Evolutionary conservation across 1,284 basidiomycete genomes (phyloP).

Genomic region (Microbotryum lychnidis-dioicae): DNA sequence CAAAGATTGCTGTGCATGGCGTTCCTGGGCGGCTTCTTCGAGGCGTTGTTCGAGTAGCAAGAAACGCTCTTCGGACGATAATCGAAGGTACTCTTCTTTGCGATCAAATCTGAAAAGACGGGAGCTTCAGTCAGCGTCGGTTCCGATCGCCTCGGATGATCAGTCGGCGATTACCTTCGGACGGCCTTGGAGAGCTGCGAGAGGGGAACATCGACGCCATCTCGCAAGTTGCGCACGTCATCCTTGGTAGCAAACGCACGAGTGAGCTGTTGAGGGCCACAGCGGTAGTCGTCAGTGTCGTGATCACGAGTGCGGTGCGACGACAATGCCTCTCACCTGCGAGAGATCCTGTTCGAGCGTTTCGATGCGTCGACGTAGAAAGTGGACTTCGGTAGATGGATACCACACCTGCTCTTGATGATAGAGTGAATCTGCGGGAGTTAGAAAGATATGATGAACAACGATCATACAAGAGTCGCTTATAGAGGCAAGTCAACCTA

Average conservation of each 20-base stretch:
- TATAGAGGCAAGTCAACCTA: neutral
- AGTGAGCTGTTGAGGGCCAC: neutral
- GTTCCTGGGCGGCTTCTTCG: conserved; percentile 7
- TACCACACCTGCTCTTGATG: conserved; percentile 26
- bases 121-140: neutral
- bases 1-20: neutral
- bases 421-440: conserved; percentile 28
- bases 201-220: conserved; percentile 37
- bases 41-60: conserved; percentile 17
- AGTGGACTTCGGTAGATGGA: conserved; percentile 32
- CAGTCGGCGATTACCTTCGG: conserved; percentile 31
- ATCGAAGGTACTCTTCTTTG: conserved; percentile 27
- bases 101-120: conserved; percentile 5
- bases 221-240: conserved; percentile 37
- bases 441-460: conserved; percentile 15
- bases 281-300: conserved; percentile 10
- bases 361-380: conserved; percentile 35
- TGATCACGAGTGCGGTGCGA: conserved; percentile 31
- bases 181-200: conserved; percentile 38
- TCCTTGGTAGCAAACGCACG: conserved; percentile 35
- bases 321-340: conserved; percentile 13
- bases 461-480: too few species aligned
- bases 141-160: too few species aligned
- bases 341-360: conserved; percentile 38
- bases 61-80: conserved; percentile 29